phyloP scores from a whole-genome alignment of 352 stramenopile species.

The Phytophthora foliorum region DNA sequence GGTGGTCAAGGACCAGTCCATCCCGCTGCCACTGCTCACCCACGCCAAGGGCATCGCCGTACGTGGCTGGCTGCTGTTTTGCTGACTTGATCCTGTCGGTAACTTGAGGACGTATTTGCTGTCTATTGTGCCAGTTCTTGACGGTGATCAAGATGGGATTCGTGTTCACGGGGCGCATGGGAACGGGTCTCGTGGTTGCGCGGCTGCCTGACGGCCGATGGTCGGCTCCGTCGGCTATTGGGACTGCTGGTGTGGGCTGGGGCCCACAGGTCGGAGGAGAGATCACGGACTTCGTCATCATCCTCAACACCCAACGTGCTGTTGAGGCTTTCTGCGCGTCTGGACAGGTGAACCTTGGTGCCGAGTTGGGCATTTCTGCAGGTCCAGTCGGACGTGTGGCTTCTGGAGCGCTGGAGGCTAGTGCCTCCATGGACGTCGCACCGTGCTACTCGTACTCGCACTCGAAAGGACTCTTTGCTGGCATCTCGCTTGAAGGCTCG shows the following conservation, averaged over 20 bases:
- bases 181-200: slow-evolving; percentile 95
- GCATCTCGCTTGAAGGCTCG: slow-evolving; percentile 92
- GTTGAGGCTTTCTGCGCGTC: slow-evolving; percentile 90
- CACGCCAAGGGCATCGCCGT: slow-evolving; percentile 92
- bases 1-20: slow-evolving; percentile 92
- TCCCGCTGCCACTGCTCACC: slow-evolving; percentile 89
- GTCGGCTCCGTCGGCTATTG: slow-evolving; percentile 96
- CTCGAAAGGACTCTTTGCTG: slow-evolving; percentile 91
- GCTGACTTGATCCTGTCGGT: no score
- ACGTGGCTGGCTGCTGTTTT: slow-evolving; percentile 20
- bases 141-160: slow-evolving; percentile 94
- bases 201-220: slow-evolving; percentile 94
- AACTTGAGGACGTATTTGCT: background rate
- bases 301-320: slow-evolving; percentile 92
- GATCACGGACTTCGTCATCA: slow-evolving; percentile 95
- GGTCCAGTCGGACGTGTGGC: slow-evolving; percentile 92
- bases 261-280: slow-evolving; percentile 93
- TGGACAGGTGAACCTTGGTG: slow-evolving; percentile 92
- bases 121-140: slow-evolving; percentile 71
- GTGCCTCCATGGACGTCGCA: slow-evolving; percentile 80
- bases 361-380: slow-evolving; percentile 89
- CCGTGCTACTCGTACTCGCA: slow-evolving; percentile 95
- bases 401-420: slow-evolving; percentile 77
- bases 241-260: slow-evolving; percentile 90
- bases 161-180: slow-evolving; percentile 85